phyloP scores from a whole-genome alignment of 805 yeast species.

The Babjeviella inositovora region DNA sequence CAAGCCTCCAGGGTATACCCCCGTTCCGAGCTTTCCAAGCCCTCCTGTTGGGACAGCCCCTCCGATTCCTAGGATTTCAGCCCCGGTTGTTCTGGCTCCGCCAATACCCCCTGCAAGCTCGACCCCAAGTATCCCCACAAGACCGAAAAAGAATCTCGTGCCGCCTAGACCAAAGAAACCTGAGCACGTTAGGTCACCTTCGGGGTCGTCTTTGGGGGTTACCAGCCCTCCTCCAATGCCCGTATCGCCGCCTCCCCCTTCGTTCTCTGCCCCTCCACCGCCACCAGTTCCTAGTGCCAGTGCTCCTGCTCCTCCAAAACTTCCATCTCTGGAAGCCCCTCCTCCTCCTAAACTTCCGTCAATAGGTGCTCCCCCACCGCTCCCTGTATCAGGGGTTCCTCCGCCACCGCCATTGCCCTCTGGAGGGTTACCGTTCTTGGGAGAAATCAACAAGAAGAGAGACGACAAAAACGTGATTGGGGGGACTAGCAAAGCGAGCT shows the following conservation, averaged over 20 bases:
- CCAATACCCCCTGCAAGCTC: too few relatives aligned
- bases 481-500: too few relatives aligned
- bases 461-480: conserved; percentile 28
- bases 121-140: too few relatives aligned
- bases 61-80: too few relatives aligned
- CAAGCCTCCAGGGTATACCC: conserved; percentile 5
- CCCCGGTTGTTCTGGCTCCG: too few relatives aligned
- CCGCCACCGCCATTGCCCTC: conserved; percentile 8
- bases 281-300: conserved; percentile 6
- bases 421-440: conserved; percentile 30
- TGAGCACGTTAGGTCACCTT: conserved; percentile 1
- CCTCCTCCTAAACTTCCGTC: conserved; percentile 10
- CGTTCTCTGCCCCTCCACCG: conserved; percentile 4
- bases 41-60: too few relatives aligned
- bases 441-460: conserved; percentile 31
- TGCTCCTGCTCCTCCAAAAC: conserved; percentile 6
- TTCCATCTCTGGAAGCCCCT: conserved; percentile 5
- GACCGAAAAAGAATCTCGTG: too few relatives aligned
- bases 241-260: conserved; percentile 1
- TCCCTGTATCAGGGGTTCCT: conserved; percentile 6
- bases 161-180: too few relatives aligned
- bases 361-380: conserved; percentile 6
- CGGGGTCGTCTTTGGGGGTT: conserved; percentile 1
- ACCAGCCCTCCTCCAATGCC: conserved; percentile 7
- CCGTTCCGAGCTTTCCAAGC: conserved; percentile 2